Conservation (phyloP, 1,284 basidiomycete genomes). For the Somion occarium region DNA sequence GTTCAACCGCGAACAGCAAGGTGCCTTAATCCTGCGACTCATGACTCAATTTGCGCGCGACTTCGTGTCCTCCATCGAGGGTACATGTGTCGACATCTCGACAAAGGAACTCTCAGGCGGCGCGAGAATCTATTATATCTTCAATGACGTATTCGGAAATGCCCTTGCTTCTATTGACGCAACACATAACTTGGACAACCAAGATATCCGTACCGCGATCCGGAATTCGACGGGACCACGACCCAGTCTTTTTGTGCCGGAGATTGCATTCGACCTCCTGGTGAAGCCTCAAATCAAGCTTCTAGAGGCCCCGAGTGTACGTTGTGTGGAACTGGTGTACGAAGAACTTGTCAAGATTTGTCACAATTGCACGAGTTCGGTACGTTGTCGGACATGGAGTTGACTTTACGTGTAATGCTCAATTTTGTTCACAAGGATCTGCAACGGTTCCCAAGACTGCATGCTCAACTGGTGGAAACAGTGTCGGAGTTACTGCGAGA, state of each 20-base stretch:
- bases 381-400: slow-evolving; percentile 34
- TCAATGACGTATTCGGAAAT: slow-evolving; percentile 96
- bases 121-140: slow-evolving; percentile 98
- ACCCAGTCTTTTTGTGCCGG: slow-evolving; percentile 95
- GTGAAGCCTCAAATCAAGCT: slow-evolving; percentile 99
- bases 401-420: not conserved
- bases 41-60: slow-evolving; percentile 99
- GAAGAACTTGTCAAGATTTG: slow-evolving; percentile 99
- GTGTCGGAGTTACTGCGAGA: slow-evolving; percentile 95
- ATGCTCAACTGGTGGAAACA: slow-evolving; percentile 94
- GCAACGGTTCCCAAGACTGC: slow-evolving; percentile 93
- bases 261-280: slow-evolving; percentile 94
- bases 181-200: slow-evolving; percentile 85
- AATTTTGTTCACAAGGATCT: slow-evolving; percentile 61
- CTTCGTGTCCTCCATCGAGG: slow-evolving; percentile 97
- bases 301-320: slow-evolving; percentile 87
- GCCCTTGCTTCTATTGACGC: slow-evolving; percentile 91
- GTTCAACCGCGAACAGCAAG: slow-evolving; percentile 47
- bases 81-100: slow-evolving; percentile 94
- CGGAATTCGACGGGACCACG: slow-evolving; percentile 97
- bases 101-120: slow-evolving; percentile 99
- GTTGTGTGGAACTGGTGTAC: slow-evolving; percentile 98
- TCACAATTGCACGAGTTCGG: slow-evolving; percentile 92
- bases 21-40: slow-evolving; percentile 83
- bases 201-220: slow-evolving; percentile 97